phyloP scores from a whole-genome alignment of 495 filamentous ascomycete species.

The Glonium stellatum region DNA sequence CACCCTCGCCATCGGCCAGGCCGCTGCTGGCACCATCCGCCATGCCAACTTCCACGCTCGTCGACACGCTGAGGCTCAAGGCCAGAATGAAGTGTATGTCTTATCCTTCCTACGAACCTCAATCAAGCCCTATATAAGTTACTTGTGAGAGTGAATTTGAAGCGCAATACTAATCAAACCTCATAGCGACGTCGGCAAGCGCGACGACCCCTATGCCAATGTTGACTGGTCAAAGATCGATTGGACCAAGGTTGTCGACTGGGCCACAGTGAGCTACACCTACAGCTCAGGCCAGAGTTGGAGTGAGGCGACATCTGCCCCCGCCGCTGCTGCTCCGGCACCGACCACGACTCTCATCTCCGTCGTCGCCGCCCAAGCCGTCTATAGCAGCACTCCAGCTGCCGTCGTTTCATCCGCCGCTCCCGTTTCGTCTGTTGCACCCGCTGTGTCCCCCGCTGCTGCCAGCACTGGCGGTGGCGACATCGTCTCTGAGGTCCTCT shows the following conservation, averaged over 20 bases:
- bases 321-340: background rate
- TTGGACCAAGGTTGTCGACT: slow-evolving; percentile 12
- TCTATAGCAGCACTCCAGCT: background rate
- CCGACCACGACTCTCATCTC: background rate
- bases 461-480: background rate
- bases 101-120: too few relatives aligned
- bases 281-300: background rate
- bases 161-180: too few relatives aligned
- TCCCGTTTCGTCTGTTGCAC: background rate
- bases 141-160: too few relatives aligned
- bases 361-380: background rate
- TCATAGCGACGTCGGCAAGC: slow-evolving; percentile 1
- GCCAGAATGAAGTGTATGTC: background rate
- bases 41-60: slow-evolving; percentile 27
- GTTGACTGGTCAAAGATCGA: background rate
- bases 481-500: background rate
- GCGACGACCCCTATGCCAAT: background rate
- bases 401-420: background rate
- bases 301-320: background rate
- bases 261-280: slow-evolving; percentile 8
- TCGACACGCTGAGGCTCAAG: slow-evolving; percentile 3
- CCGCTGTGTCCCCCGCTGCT: background rate
- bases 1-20: slow-evolving; percentile 27
- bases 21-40: slow-evolving; percentile 20
- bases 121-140: too few relatives aligned